phyloP scores from a whole-genome alignment of 2,329 filamentous ascomycete genomes.

The Allantophomopsis lycopodina region DNA sequence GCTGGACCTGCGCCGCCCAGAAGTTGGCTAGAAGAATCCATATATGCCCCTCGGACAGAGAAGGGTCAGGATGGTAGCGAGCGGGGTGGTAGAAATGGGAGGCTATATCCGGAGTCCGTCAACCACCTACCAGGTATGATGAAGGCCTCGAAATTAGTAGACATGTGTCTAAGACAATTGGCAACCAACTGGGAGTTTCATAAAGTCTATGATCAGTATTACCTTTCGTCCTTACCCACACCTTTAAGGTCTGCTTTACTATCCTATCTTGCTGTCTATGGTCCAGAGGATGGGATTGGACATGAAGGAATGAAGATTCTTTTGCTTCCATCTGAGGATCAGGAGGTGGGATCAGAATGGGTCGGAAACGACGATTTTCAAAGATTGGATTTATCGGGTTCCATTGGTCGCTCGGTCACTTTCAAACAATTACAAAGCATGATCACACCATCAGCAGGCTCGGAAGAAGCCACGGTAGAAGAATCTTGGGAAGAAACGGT shows the following conservation, averaged over 20 bases:
- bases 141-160: constrained; percentile 25
- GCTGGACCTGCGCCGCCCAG: constrained; percentile 44
- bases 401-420: constrained; percentile 33
- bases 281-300: constrained; percentile 30
- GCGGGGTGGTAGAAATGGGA: constrained; percentile 6
- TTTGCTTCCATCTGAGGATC: constrained; percentile 21
- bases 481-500: constrained; percentile 11
- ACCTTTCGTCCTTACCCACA: constrained; percentile 39
- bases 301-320: constrained; percentile 34
- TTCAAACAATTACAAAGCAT: constrained; percentile 38
- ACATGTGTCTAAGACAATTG: constrained; percentile 33
- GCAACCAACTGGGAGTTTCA: constrained; percentile 41
- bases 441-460: constrained; percentile 16
- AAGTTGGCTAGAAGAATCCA: constrained; percentile 34
- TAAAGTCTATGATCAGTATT: constrained; percentile 38
- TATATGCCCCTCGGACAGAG: constrained; percentile 9
- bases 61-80: constrained; percentile 1
- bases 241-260: constrained; percentile 37
- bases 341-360: constrained; percentile 11
- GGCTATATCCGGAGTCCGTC: constrained; percentile 2
- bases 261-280: constrained; percentile 30
- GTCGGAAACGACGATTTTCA: constrained; percentile 29
- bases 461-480: constrained; percentile 1
- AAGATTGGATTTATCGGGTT: constrained; percentile 38
- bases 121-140: constrained; percentile 23